Base-by-base conservation (phyloP, 495 filamentous ascomycete species). In the Extremus antarcticus region DNA sequence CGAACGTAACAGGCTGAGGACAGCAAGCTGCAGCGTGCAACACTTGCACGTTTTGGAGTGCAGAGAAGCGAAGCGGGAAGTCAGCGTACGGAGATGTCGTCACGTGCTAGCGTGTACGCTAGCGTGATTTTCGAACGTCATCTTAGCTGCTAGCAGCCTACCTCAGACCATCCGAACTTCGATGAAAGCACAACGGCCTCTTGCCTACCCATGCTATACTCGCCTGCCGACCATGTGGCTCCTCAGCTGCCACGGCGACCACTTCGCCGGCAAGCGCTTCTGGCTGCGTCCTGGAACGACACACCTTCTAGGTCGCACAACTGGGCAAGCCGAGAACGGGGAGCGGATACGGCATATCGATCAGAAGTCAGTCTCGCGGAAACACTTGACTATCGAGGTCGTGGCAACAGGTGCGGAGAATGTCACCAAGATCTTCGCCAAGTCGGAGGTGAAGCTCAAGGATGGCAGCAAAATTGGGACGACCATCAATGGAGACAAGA, bases 331-430 rank as follows among this genome's bases (percentile, higher is more conserved):
- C 9, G 41, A 61, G 9, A 20, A 51, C 15, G 56, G 56, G 21
- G 52, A 61, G 46, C 25, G 43, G 2, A 29, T 60, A 29, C 51
- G 19, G 21, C 43, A 45, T 51, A 76, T 87, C 69, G 50, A 75
- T 7, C 73, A 89, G 54, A 84, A 85, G 57, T 81, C 81, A 4
- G 83, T 98, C 48, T 98, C 92, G n/a, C 78, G 91, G 25, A 84
- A 91, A 58, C 92, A 98, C 67, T 73, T 96, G 61, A 81, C 82
- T 25, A 81, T 98, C 51, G 74, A 82, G 24, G 81, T 97, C 1
- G 80, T 75, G 13, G 57, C 69, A 0, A 84, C 92, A 4, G 68
- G 73, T 29, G 70, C 81, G 8, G 86, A 80, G 48, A 83, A 88
- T 68, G 85, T 82, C 51, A 87, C 73, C 38, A 75, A 78, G 41